Base-by-base conservation (phyloP, 2,329 filamentous ascomycete genomes). In the Trichoderma sp. region DNA sequence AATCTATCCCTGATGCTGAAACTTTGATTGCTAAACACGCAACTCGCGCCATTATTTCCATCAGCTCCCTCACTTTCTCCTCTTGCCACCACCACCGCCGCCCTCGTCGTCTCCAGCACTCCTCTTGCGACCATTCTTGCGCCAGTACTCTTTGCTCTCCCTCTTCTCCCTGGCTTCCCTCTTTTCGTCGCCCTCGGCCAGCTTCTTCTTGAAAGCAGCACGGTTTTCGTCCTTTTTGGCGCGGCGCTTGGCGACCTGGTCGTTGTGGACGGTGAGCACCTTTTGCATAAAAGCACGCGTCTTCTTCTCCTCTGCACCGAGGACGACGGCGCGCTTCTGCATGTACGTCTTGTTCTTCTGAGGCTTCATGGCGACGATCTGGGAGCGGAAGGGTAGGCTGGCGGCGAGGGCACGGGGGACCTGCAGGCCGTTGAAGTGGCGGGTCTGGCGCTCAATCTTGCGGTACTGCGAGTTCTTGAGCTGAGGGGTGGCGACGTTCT, bases 71-170 rank as follows among this genome's bases (percentile, higher is more conserved):
- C 77, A 83, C 78, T 75, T 83, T 74, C 82, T 81, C 74, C 83
- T 80, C 81, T 85, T 85, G 21, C 83, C 82, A 71, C 82, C 82
- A 29, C 81, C 81, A 18, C 80, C 80, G 33, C 80, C 85, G 14
- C 79, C 81, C 31, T 79, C 85, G 2, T 84, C 85, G 6, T 85
- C 86, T 2, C 81, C 84, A 1, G 85, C 84, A 74, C 84, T 86
- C 77, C 90, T 85, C 86, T 91, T 91, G 87, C 93, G 94, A 11
- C 97, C 97, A 85, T 99, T 97, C 80, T 92, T 92, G 80, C 91
- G 89, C 97, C 97, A 99, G 82, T 92, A 99, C 80, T 98, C 95
- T 83, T 97, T 93, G 82, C 92, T 93, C 87, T 99, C 96, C 80
- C 91, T 91, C 91, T 95, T 97, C 88, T 98, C 95, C 71, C 95